Evolutionary conservation across 805 yeast genomes (phyloP).

Genomic region (Lipomyces starkeyi): DNA sequence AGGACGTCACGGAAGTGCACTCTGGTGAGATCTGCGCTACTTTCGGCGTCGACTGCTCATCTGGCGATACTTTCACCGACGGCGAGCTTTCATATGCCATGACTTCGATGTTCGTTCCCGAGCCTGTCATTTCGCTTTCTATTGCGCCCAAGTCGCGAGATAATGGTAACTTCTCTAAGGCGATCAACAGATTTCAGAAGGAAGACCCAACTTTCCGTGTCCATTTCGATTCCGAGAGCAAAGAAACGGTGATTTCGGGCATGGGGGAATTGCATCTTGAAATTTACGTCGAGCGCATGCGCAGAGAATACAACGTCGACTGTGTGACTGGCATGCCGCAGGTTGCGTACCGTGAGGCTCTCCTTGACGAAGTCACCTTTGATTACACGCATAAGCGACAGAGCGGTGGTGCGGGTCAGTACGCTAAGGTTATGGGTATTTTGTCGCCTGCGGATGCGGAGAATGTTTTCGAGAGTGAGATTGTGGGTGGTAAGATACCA

Average conservation of each 20-base stretch:
- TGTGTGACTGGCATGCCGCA: slow-evolving; percentile 97
- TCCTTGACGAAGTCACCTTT: slow-evolving; percentile 71
- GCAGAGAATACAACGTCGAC: slow-evolving; percentile 94
- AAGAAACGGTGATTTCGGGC: slow-evolving; percentile 93
- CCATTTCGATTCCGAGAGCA: slow-evolving; percentile 84
- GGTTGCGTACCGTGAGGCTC: slow-evolving; percentile 96
- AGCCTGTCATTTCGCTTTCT: slow-evolving; percentile 94
- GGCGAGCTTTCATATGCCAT: slow-evolving; percentile 81
- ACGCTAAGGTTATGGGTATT: slow-evolving; percentile 89
- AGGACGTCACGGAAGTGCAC: slow-evolving; percentile 92
- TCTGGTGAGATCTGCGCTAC: slow-evolving; percentile 99
- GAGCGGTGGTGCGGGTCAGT: slow-evolving; percentile 99
- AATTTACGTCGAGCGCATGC: slow-evolving; percentile 97
- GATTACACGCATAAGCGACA: slow-evolving; percentile 98
- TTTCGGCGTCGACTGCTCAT: slow-evolving; percentile 97
- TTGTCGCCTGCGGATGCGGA: slow-evolving; percentile 58
- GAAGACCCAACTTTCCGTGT: slow-evolving; percentile 99
- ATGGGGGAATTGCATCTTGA: slow-evolving; percentile 98
- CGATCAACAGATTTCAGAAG: slow-evolving; percentile 95
- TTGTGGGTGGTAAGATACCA: slow-evolving; percentile 96
- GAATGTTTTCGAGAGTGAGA: slow-evolving; percentile 80
- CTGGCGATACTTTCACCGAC: slow-evolving; percentile 97
- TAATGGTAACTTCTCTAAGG: slow-evolving; percentile 89
- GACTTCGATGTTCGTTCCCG: slow-evolving; percentile 99
- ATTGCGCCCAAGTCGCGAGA: slow-evolving; percentile 89